Percentiles rank a stretch among this genome's conserved stretches.
phyloP scores from a whole-genome alignment of 1,284 basidiomycete genomes.

The Ganoderma lingzhi region DNA sequence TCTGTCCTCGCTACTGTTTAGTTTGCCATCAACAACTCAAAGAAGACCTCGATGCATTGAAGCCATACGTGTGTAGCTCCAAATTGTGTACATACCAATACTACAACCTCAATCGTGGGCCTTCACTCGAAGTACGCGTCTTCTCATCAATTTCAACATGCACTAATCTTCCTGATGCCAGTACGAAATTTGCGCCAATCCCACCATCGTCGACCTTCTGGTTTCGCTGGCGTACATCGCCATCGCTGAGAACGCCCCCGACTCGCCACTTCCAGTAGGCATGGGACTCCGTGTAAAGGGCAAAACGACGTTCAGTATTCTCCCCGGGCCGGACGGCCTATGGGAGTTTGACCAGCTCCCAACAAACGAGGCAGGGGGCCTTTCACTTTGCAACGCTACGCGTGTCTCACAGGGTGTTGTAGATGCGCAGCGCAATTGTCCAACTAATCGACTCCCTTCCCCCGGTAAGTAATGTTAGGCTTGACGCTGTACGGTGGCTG shows the following conservation, averaged over 20 bases:
- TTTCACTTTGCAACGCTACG: not conserved
- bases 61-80: constrained; percentile 70
- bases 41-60: constrained; percentile 62
- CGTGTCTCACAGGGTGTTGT: not conserved
- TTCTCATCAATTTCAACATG: not conserved
- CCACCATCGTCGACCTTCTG: constrained; percentile 64
- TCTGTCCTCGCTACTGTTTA: constrained; percentile 68
- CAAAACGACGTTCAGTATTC: not conserved
- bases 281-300: constrained; percentile 59
- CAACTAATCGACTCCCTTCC: constrained; percentile 57
- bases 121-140: constrained; percentile 63
- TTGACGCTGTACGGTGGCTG: not conserved
- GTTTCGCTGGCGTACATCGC: constrained; percentile 66
- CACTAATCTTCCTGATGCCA: constrained; percentile 34
- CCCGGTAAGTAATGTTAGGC: constrained; percentile 44
- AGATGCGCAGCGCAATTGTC: constrained; percentile 56
- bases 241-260: constrained; percentile 55
- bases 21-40: constrained; percentile 67
- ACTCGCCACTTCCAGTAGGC: constrained; percentile 65
- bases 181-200: constrained; percentile 71
- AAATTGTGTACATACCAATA: constrained; percentile 71
- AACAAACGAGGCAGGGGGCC: constrained; percentile 42
- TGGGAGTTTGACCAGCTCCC: constrained; percentile 59
- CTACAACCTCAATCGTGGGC: constrained; percentile 65
- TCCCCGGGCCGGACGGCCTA: constrained; percentile 44